Base-by-base conservation (phyloP, 495 filamentous ascomycete genomes). In the Neurospora hispaniola region DNA sequence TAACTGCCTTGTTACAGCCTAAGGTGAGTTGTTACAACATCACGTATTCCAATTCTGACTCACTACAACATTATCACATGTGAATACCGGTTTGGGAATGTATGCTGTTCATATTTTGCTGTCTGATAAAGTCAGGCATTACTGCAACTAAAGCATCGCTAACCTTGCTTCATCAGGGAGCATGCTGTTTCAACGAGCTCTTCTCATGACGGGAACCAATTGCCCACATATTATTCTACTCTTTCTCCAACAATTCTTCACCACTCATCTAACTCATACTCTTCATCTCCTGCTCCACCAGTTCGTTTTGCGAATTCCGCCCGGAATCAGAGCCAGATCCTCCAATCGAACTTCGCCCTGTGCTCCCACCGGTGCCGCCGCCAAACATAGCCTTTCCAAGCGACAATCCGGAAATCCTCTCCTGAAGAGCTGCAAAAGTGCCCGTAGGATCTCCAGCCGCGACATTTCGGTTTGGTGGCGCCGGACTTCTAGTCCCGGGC, bases 401-500 rank as follows among this genome's bases (percentile, higher is more conserved):
- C n/a, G 82, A 80, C 20, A 88, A 71, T 1, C 82, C 82, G 1
- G 82, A 78, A 39, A 88, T 84, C 42, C 84, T 84, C 23, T 86
- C 86, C 62, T 83, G 79, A 16, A 88, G 71, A 2, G 79, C 78
- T 0, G 83, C 79, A 71, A 86, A 78, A 1, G 83, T 80, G 5
- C 78, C 76, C 5, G 83, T 78, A 7, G 82, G 76, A 31, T 81
- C 83, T 20, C 83, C 80, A 18, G 85, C 80, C 66, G 80, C 83
- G 1, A 80, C 78, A 68, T 84, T 86, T 9, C 81, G 80, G 48
- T 82, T 81, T 0, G 86, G 71, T 16, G 78, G 74, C 10, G 79
- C 74, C 18, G 80, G 75, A 27, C 71, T 75, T 62, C 76, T 76
- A 6, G 71, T 35, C 14, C 79, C 81, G 6, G 81, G 80, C n/a